Conservation (phyloP, 106 monocot genomes). For the Acorus gramineus region DNA sequence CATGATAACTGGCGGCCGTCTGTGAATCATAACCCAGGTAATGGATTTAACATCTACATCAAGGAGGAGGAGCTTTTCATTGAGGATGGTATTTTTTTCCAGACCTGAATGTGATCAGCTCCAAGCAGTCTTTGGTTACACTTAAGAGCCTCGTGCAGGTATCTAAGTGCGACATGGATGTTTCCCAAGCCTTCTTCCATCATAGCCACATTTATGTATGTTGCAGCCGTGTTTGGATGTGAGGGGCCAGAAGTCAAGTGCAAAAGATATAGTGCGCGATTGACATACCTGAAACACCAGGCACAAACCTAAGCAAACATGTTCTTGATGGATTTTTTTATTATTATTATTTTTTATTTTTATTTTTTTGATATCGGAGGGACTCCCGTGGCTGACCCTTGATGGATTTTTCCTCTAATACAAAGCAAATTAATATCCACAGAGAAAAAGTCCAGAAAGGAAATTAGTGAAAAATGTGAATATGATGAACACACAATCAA, state of each 20-base stretch:
- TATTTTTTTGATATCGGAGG: no score
- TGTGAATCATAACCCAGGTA: slow-evolving; percentile 17
- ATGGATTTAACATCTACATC: slow-evolving; percentile 1
- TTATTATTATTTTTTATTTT: no score
- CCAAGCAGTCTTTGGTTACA: slow-evolving; percentile 91
- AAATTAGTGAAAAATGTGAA: no score
- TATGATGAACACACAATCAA: no score
- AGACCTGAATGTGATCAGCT: slow-evolving; percentile 92
- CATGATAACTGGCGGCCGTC: slow-evolving; percentile 99
- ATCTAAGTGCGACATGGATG: slow-evolving; percentile 89
- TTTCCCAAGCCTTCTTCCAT: slow-evolving; percentile 99
- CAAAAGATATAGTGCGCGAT: slow-evolving; percentile 87
- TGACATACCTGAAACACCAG: slow-evolving; percentile 68
- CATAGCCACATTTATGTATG: slow-evolving; percentile 98
- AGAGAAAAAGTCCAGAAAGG: no score
- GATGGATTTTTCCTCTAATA: no score
- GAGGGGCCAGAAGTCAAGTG: slow-evolving; percentile 94
- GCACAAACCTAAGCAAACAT: background rate
- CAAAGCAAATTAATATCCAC: no score
- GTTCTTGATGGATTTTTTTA: no score
- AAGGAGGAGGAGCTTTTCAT: background rate
- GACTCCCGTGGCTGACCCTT: no score
- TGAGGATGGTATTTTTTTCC: no score
- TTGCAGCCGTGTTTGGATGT: slow-evolving; percentile 96
- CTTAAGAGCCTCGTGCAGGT: slow-evolving; percentile 89